Evolutionary conservation across 129 eudicot species (phyloP).

Genomic region (Flaveria robusta): DNA sequence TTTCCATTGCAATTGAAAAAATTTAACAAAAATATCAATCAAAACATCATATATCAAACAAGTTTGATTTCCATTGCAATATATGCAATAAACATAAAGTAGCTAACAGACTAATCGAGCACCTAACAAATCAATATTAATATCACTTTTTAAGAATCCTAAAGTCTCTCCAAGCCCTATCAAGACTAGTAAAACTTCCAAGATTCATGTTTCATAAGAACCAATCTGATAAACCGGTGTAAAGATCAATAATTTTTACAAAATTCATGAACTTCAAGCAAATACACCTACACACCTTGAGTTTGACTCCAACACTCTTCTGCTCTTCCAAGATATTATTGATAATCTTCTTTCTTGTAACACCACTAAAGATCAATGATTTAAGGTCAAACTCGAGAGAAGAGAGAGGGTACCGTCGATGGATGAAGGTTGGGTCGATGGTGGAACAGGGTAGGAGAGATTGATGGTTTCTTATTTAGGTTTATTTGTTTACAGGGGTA

Average conservation of each 20-base stretch:
- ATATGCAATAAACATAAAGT: no score
- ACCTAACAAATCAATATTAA: background rate
- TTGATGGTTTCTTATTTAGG: no score
- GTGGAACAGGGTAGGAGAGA: no score
- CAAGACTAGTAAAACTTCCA: background rate
- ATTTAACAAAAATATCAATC: no score
- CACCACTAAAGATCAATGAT: conserved; percentile 14
- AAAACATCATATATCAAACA: no score
- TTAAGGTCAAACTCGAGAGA: conserved; percentile 22
- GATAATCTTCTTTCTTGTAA: background rate
- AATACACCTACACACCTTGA: conserved; percentile 36
- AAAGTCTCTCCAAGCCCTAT: background rate
- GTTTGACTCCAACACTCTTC: conserved; percentile 46
- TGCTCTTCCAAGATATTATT: conserved; percentile 76
- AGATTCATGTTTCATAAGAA: background rate
- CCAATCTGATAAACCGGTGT: background rate
- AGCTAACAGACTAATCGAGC: no score
- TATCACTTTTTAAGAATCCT: background rate
- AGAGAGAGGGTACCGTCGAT: no score
- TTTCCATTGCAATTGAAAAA: no score
- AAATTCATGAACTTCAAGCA: background rate
- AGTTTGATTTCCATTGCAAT: no score
- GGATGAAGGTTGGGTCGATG: no score
- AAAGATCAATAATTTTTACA: background rate
- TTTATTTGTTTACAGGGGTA: no score